These are phyloP conservation scores for Penicilliopsis zonata DNA, from an alignment of 495 filamentous ascomycete genomes.

Conservation along the genomic window DNA sequence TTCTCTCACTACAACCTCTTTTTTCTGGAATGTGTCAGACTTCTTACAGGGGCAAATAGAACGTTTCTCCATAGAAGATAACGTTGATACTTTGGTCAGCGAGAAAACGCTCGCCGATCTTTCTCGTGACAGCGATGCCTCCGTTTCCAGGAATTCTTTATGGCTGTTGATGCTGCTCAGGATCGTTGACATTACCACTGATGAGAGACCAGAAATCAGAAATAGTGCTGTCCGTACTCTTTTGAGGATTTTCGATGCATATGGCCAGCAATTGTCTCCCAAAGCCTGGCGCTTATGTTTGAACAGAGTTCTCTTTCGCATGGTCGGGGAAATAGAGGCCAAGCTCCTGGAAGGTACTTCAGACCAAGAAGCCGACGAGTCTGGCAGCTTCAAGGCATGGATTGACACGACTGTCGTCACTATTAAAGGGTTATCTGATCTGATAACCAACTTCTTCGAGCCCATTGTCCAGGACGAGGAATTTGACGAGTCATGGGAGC, in stretches of 20 bases:
- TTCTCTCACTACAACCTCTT: constrained; percentile 83
- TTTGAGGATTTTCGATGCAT: constrained; percentile 83
- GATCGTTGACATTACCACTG: constrained; percentile 63
- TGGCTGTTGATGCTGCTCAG: constrained; percentile 80
- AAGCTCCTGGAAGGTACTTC: constrained; percentile 9
- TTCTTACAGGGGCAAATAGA: constrained; percentile 49
- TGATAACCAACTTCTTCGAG: constrained; percentile 58
- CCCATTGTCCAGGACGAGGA: constrained; percentile 40
- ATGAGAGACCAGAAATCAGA: constrained; percentile 71
- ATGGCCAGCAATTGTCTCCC: constrained; percentile 66
- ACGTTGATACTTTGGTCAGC: constrained; percentile 25
- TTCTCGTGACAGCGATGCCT: constrained; percentile 21
- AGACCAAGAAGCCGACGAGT: constrained; percentile 10
- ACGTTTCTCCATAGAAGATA: constrained; percentile 29
- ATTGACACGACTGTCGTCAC: constrained; percentile 67
- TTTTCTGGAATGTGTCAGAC: constrained; percentile 91
- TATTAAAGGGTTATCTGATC: constrained; percentile 52
- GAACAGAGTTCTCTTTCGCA: constrained; percentile 62
- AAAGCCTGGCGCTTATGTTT: constrained; percentile 79
- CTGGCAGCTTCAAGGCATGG: constrained; percentile 44
- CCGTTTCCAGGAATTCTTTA: constrained; percentile 42
- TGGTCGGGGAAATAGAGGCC: constrained; percentile 42
- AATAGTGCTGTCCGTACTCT: constrained; percentile 88
- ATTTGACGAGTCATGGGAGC: constrained; percentile 55
- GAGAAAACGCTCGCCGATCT: constrained; percentile 25